A percentile compares a stretch with the other conserved stretches of the same genome.
phyloP scores from a whole-genome alignment of 192 early-diverging fungal genomes.

The Coemansia umbellata region DNA sequence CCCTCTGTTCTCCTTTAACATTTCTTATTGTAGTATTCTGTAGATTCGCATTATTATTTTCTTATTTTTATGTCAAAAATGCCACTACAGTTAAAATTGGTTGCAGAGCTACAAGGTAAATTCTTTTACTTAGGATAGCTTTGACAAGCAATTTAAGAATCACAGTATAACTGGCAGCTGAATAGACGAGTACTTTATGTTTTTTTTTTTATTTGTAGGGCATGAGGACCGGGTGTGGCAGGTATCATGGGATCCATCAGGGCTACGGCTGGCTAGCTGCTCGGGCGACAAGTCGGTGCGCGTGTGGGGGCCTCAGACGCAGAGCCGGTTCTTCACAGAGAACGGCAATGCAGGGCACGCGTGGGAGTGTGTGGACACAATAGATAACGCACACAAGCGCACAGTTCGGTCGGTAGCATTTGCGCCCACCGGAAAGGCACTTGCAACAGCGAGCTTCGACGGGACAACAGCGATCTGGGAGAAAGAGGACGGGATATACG shows the following conservation, averaged over 20 bases:
- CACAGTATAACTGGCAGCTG: too few species aligned
- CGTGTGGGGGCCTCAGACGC: constrained; percentile 63
- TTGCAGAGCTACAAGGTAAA: constrained; percentile 37
- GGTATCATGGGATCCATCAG: constrained; percentile 77
- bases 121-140: too few species aligned
- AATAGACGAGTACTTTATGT: not conserved
- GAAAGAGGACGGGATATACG: constrained; percentile 66
- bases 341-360: not conserved
- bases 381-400: constrained; percentile 87
- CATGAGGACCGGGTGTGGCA: constrained; percentile 87
- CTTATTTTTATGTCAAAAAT: constrained; percentile 3
- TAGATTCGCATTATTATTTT: constrained; percentile 21
- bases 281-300: constrained; percentile 85
- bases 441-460: constrained; percentile 93
- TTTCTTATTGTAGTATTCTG: not conserved
- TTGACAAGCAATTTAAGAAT: too few species aligned
- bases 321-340: constrained; percentile 9
- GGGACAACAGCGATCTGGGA: constrained; percentile 93
- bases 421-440: constrained; percentile 62
- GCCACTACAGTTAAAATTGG: constrained; percentile 20
- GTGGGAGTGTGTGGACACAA: constrained; percentile 68
- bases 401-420: constrained; percentile 89
- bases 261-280: constrained; percentile 73
- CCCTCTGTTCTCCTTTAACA: not conserved
- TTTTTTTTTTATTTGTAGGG: constrained; percentile 40